Evolutionary conservation across 148 eudicot genomes (phyloP), one percentile per base, ranked within the genome.

Genomic region (Beta vulgaris): DNA sequence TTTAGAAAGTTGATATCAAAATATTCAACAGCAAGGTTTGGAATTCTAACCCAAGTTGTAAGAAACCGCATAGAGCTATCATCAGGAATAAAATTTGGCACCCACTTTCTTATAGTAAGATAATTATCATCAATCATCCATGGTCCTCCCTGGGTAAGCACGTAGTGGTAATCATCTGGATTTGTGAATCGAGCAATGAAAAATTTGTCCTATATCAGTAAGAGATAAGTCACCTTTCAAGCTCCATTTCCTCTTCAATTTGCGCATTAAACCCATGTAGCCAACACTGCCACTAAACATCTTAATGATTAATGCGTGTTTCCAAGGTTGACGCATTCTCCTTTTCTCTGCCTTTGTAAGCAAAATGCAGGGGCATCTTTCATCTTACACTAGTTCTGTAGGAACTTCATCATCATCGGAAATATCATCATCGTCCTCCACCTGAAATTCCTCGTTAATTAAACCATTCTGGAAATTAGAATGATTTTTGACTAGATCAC

Each of bases 41-140:
- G 64, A 2, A 59, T 59, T 0, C 64, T 5, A 0, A 59, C 64
- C 64, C 32, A 59, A 11, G 64, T 19, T 3, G 36, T 59, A 6
- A 59, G 64, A 2, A 7, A 14, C 13, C 13, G 1, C 35, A 59
- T 59, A 28, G 14, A 15, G 0, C 15, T 2, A 10, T 28, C 31
- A 31, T 59, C 34, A 0, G 64, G 35, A 0, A 59, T 14, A 2
- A 59, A 59, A 12, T 59, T 59, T 0, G 64, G 64, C 0, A 59
- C 36, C 64, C 64, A 59, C 13, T 59, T 59, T 1, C 36, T 2
- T 4, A 59, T 59, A 0, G 64, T 59, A 0, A 59, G 16, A 4
- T 59, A 59, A 14, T 59, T 12, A 11, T 59, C 64, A 14, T 59
- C 64, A 25, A 59, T n/a, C 64, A 59, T 25, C 64, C 64, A 59